Conservation (phyloP, 2,329 filamentous ascomycete species). For the Cladosporium austrohemisphaericum region DNA sequence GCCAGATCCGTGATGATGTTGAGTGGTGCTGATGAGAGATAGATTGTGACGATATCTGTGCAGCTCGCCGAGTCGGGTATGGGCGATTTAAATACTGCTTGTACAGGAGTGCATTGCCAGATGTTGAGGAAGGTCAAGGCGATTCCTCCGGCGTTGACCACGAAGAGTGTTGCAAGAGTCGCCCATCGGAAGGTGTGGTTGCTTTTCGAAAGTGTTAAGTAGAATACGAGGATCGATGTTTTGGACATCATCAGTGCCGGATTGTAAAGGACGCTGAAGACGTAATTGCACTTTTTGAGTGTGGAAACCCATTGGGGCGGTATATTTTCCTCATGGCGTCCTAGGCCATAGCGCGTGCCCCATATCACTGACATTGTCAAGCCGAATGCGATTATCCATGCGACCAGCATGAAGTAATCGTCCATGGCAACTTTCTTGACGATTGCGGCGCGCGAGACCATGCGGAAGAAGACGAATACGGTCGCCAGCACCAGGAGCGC, state of each 20-base stretch:
- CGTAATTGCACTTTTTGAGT: conserved; percentile 58
- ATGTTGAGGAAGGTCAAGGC: conserved; percentile 83
- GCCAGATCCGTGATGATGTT: conserved; percentile 90
- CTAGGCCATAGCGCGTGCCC: conserved; percentile 62
- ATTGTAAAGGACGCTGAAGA: conserved; percentile 65
- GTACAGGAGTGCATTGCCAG: conserved; percentile 75
- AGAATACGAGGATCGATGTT: conserved; percentile 88
- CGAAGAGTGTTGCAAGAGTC: conserved; percentile 72
- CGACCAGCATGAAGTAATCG: conserved; percentile 75
- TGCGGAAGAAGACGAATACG: conserved; percentile 69
- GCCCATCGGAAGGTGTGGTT: conserved; percentile 72
- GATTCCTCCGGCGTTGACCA: conserved; percentile 74
- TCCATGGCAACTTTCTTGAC: conserved; percentile 70
- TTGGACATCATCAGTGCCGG: conserved; percentile 88
- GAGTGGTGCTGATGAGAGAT: conserved; percentile 74
- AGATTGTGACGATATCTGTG: conserved; percentile 60
- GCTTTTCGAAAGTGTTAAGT: conserved; percentile 75
- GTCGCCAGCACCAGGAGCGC: conserved; percentile 66
- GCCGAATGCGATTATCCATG: conserved; percentile 70
- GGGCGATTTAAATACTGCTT: conserved; percentile 61
- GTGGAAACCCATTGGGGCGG: conserved; percentile 44
- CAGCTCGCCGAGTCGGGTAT: conserved; percentile 48
- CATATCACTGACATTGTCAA: conserved; percentile 64
- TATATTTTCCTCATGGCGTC: conserved; percentile 63
- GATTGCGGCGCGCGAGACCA: conserved; percentile 69